Percentiles rank a stretch among this genome's conserved stretches.
These are phyloP conservation scores for Penicillium riverlandense DNA, from an alignment of 495 filamentous ascomycete species.

Conservation along the genomic window DNA sequence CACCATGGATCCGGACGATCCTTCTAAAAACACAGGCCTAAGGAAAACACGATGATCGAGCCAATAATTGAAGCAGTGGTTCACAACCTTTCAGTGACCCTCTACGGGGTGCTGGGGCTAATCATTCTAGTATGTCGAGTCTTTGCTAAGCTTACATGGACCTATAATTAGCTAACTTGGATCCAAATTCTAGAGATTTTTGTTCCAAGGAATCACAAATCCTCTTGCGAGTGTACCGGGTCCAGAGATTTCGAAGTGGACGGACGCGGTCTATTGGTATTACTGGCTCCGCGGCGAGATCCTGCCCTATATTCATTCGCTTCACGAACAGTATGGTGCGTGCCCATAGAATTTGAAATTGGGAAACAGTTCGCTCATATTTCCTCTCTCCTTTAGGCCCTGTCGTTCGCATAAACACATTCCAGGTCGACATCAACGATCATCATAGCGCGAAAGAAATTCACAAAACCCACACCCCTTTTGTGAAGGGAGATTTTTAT, in stretches of 20 bases:
- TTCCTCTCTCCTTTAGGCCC: slow-evolving; percentile 19
- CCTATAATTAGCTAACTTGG: too few relatives aligned
- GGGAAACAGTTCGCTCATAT: slow-evolving; percentile 1
- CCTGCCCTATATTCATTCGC: slow-evolving; percentile 30
- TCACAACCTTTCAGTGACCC: too few relatives aligned
- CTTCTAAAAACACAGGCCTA: too few relatives aligned
- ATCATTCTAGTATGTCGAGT: too few relatives aligned
- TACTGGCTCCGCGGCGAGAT: slow-evolving; percentile 21
- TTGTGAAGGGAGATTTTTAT: slow-evolving; percentile 19
- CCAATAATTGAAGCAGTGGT: too few relatives aligned
- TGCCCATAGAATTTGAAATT: neutral
- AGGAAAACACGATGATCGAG: too few relatives aligned
- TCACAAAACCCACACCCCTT: slow-evolving; percentile 25
- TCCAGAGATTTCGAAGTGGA: slow-evolving; percentile 27
- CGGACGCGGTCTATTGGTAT: slow-evolving; percentile 20
- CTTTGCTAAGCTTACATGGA: too few relatives aligned
- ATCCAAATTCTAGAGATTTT: too few relatives aligned
- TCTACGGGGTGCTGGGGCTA: too few relatives aligned
- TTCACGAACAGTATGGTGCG: slow-evolving; percentile 38
- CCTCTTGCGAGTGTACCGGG: slow-evolving; percentile 5
- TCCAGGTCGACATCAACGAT: slow-evolving; percentile 33
- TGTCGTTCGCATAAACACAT: slow-evolving; percentile 32
- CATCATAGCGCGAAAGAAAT: slow-evolving; percentile 27
- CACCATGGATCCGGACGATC: too few relatives aligned
- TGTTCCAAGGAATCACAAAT: too few relatives aligned